Base-by-base conservation (phyloP, 2,329 filamentous ascomycete species). In the Albifimbria verrucaria region DNA sequence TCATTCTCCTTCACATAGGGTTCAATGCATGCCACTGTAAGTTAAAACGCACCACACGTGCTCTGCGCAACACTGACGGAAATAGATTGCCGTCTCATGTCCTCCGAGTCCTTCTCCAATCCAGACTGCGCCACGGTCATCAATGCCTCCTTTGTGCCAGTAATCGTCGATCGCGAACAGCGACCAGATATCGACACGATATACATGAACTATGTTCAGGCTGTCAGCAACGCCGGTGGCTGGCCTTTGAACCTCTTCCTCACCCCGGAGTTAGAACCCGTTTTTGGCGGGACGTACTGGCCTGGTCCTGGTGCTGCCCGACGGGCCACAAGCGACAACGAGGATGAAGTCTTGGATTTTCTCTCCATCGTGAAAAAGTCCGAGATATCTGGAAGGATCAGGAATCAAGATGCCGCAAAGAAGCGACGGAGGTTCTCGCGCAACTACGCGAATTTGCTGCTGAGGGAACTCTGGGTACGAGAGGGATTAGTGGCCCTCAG, bases 181-280 rank as follows among this genome's bases (percentile, higher is more conserved):
- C 86, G 93, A 23, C 93, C 93, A 9, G 92, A 97, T 66, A 85
- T 97, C 58, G 94, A 99, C 66, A 86, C 89, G 56, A 92, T 97
- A 59, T 97, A 97, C 70, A 97, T 97, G 91, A 96, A 96, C 74
- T 99, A 96, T 70, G 88, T 96, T 41, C 92, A 97, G 68, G 93
- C 93, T 2, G 93, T 94, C 11, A 96, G 89, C 54, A 92, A 89
- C 20, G 87, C 84, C 2, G 93, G 92, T 10, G 94, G 94, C 39
- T 97, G 94, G 92, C 94, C 94, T 1, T 75, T 97, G 55, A 97
- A 97, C 65, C 87, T 96, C n/a, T 97, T 99, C 68, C 80, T 97
- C 25, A 99, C 94, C 0, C 92, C 94, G 1, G 87, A 96, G 60
- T 80, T 97, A 23, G 88, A 96, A 65, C 94, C 94, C 1, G 89